Base-by-base conservation (phyloP, 768 basidiomycete genomes). In the Clitopilus hobsonii region DNA sequence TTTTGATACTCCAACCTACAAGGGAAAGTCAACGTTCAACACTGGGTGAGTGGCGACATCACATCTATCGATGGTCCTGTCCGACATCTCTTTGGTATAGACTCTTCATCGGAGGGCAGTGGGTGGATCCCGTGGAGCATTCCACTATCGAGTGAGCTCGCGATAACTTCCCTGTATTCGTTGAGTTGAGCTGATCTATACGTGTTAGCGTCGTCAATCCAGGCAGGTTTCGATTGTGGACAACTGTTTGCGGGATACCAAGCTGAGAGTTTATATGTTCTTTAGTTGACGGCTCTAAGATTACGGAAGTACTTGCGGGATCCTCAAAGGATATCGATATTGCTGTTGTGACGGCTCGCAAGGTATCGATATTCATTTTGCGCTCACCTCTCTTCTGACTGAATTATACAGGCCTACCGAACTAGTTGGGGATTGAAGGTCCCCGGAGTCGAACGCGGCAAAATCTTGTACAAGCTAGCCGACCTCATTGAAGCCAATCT, bases 21-120 rank as follows among this genome's bases (percentile, higher is more conserved):
- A 27, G 30, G 49, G 25, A 4, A n/a, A 27, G 4, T 26, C 26
- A 7, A 51, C 8, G 14, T 51, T 51, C 27, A 51, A 51, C 6
- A 51, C 49, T 10, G 49, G 49, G 49, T 51, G 10, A 27, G 49
- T 20, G 2, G 16, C 29, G 23, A 16, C 5, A 10, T 4, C 24
- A n/a, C n/a, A 45, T 5, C 2, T 22, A 24, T 25, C 23, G 49
- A 51, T 10, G 18, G 18, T 51, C 2, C 6, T 13, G 2, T 51
- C 48, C 24, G 16, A 24, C 23, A 16, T 6, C 2, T 11, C 47
- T 27, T 6, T 8, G 18, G 6, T 16, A 26, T 26, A 87, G 89
- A 23, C 62, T 91, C 54, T 91, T 84, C 74, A 89, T 93, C 65
- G 74, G 81, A 61, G 84, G 84, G 59, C 64, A 89, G 66, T 92